A percentile compares a stretch with the other conserved stretches of the same genome.
Evolutionary conservation across 108 stramenopile species (phyloP).

Genomic region (Cyclotella atomus): DNA sequence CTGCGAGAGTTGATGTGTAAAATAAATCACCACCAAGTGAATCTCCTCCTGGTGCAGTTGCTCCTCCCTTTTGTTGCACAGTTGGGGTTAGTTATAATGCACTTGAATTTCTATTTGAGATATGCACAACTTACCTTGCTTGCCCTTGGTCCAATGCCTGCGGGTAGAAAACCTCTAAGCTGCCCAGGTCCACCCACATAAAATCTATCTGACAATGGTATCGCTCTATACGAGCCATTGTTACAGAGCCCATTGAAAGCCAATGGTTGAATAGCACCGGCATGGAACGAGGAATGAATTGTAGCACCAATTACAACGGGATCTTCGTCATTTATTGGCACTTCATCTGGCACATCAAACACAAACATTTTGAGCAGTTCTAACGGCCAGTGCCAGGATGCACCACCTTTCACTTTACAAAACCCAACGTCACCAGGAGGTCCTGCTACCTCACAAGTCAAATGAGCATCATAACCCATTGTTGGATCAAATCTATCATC

Average conservation of each 20-base stretch:
- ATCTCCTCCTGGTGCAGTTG: slow-evolving; percentile 73
- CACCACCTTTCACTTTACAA: slow-evolving; percentile 65
- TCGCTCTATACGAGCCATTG: slow-evolving; percentile 28
- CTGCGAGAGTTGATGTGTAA: slow-evolving; percentile 70
- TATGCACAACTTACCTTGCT: slow-evolving; percentile 20
- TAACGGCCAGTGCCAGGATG: slow-evolving; percentile 55
- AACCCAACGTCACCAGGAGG: slow-evolving; percentile 85
- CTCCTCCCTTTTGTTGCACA: slow-evolving; percentile 38
- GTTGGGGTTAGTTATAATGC: not conserved
- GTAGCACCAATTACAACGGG: slow-evolving; percentile 46
- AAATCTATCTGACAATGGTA: slow-evolving; percentile 76
- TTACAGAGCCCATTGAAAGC: slow-evolving; percentile 67
- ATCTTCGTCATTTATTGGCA: not conserved
- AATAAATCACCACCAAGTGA: slow-evolving; percentile 80
- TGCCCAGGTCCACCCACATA: slow-evolving; percentile 83
- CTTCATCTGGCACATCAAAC: slow-evolving; percentile 5
- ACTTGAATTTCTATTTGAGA: too few relatives aligned
- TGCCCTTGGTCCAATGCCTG: slow-evolving; percentile 82
- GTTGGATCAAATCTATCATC: slow-evolving; percentile 71
- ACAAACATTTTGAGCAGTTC: slow-evolving; percentile 36
- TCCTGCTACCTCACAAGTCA: slow-evolving; percentile 65
- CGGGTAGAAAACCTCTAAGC: slow-evolving; percentile 79
- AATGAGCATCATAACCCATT: slow-evolving; percentile 60
- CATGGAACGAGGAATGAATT: slow-evolving; percentile 62
- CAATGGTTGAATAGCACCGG: slow-evolving; percentile 57